These are phyloP conservation scores for Decorospora gaudefroyi DNA, from an alignment of 2,329 filamentous ascomycete species.

Conservation along the genomic window DNA sequence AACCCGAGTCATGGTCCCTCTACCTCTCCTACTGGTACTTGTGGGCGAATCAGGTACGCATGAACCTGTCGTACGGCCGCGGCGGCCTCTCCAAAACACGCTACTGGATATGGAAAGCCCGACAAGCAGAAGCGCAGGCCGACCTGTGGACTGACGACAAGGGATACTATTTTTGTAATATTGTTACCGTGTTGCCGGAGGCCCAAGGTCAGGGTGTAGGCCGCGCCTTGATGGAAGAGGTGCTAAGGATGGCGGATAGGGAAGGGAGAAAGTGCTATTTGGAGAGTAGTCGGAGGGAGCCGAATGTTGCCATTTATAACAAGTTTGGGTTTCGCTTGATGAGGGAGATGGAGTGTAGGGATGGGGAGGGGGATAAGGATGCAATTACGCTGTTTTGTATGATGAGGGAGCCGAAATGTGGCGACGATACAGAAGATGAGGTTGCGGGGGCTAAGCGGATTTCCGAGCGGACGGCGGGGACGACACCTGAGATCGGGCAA, in stretches of 20 bases:
- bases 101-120: slow-evolving; percentile 74
- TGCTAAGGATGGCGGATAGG: slow-evolving; percentile 65
- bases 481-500: neutral
- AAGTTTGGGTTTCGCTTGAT: slow-evolving; percentile 68
- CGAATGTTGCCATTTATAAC: slow-evolving; percentile 73
- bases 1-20: slow-evolving; percentile 62
- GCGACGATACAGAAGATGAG: neutral
- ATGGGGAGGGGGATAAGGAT: slow-evolving; percentile 58
- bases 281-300: slow-evolving; percentile 69
- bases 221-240: slow-evolving; percentile 64
- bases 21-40: slow-evolving; percentile 69
- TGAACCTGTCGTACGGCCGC: slow-evolving; percentile 70
- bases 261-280: slow-evolving; percentile 70
- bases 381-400: slow-evolving; percentile 54
- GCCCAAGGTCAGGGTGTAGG: slow-evolving; percentile 70
- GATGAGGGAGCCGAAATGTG: slow-evolving; percentile 46
- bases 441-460: neutral
- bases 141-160: slow-evolving; percentile 66
- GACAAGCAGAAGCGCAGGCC: slow-evolving; percentile 65
- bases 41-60: slow-evolving; percentile 66
- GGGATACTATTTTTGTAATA: slow-evolving; percentile 78
- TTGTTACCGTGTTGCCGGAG: slow-evolving; percentile 69
- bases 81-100: slow-evolving; percentile 70
- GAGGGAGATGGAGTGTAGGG: slow-evolving; percentile 69
- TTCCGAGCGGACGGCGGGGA: neutral